A percentile compares a stretch with the other conserved stretches of the same genome.
Conservation (phyloP, 2,329 filamentous ascomycete genomes). For the Fusarium goolgardi region DNA sequence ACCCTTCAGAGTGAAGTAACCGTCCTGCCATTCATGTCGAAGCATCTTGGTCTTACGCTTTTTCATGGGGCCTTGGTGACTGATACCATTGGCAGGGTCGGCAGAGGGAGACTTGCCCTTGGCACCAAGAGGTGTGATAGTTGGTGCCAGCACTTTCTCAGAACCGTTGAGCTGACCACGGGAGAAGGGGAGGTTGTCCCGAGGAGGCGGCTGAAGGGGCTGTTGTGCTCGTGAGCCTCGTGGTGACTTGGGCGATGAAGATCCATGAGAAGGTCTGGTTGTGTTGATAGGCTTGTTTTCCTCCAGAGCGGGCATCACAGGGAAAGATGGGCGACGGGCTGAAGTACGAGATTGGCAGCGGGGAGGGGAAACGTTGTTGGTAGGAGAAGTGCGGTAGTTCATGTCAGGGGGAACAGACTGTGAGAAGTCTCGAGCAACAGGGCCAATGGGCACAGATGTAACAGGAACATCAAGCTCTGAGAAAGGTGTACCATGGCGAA, state of each 20-base stretch:
- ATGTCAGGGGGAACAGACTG: conserved; percentile 96
- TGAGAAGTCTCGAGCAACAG: conserved; percentile 80
- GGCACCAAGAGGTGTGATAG: conserved; percentile 46
- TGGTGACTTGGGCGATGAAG: conserved; percentile 53
- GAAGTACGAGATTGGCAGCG: conserved; percentile 68
- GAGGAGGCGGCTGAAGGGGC: conserved; percentile 64
- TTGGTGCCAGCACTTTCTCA: conserved; percentile 60
- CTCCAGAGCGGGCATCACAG: conserved; percentile 74
- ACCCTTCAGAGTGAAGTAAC: conserved; percentile 87
- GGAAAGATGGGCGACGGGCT: conserved; percentile 73
- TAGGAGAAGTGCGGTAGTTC: conserved; percentile 72
- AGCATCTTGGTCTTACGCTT: conserved; percentile 91
- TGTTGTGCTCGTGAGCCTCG: conserved; percentile 52
- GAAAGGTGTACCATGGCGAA: conserved; percentile 85
- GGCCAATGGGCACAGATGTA: conserved; percentile 76
- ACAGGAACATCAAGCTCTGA: conserved; percentile 91
- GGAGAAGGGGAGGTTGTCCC: conserved; percentile 68
- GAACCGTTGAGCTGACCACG: conserved; percentile 59
- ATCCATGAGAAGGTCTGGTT: conserved; percentile 42
- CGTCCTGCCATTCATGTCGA: conserved; percentile 92
- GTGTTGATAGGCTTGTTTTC: conserved; percentile 67
- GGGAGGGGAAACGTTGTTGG: conserved; percentile 51
- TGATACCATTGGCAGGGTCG: conserved; percentile 63
- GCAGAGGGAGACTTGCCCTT: conserved; percentile 47
- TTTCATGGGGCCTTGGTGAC: conserved; percentile 89